A percentile compares a stretch with the other conserved stretches of the same genome.
phyloP scores from a whole-genome alignment of 805 yeast species.

The Candida boleticola region DNA sequence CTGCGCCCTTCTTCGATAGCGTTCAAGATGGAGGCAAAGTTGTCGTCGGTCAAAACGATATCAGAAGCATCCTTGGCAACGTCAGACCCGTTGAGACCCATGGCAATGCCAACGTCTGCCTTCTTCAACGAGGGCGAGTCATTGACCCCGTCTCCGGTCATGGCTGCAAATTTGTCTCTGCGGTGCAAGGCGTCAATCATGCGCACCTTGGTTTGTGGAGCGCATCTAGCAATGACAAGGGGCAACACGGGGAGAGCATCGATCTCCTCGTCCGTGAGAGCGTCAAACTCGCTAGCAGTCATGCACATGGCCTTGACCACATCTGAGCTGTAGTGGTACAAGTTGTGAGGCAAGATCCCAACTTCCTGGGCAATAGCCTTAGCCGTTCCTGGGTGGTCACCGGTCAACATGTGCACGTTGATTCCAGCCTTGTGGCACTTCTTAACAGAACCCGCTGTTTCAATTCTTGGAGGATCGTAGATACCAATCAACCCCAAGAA shows the following conservation, averaged over 20 bases:
- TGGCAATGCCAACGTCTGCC: constrained; percentile 92
- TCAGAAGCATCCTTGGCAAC: constrained; percentile 98
- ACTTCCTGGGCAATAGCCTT: constrained; percentile 36
- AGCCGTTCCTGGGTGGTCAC: constrained; percentile 36
- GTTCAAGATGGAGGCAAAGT: constrained; percentile 83
- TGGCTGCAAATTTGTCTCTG: constrained; percentile 53
- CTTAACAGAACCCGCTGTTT: constrained; percentile 25
- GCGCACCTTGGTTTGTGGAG: constrained; percentile 78
- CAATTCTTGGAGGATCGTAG: constrained; percentile 36
- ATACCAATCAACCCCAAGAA: constrained; percentile 33
- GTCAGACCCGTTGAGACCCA: constrained; percentile 91
- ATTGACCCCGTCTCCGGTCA: constrained; percentile 97
- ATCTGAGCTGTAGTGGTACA: constrained; percentile 53
- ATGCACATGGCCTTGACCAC: constrained; percentile 66
- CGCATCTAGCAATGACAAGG: constrained; percentile 77
- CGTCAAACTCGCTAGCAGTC: constrained; percentile 73
- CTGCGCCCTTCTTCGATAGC: constrained; percentile 53
- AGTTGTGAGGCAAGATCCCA: constrained; percentile 40
- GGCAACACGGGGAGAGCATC: constrained; percentile 66
- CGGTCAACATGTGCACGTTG: constrained; percentile 35
- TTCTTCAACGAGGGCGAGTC: constrained; percentile 93
- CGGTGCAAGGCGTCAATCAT: constrained; percentile 71
- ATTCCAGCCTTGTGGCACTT: constrained; percentile 34
- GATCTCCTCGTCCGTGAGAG: constrained; percentile 56
- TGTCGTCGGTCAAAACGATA: constrained; percentile 94